phyloP scores from a whole-genome alignment of 768 basidiomycete species.

The Lepiota subincarnata region DNA sequence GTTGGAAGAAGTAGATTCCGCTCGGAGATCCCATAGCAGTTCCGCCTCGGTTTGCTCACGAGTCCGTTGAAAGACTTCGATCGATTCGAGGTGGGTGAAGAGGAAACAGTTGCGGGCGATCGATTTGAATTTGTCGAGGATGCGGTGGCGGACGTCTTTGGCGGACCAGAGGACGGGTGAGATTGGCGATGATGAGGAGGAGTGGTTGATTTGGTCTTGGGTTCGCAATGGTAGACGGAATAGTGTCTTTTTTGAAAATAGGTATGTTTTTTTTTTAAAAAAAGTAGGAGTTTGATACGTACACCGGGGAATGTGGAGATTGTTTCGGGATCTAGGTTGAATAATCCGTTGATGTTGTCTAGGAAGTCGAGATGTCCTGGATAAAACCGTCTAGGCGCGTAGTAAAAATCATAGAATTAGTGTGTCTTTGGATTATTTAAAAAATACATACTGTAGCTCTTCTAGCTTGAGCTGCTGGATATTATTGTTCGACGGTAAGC shows the following conservation, averaged over 20 bases:
- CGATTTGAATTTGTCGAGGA: not conserved
- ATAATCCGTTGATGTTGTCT: slow-evolving; percentile 27
- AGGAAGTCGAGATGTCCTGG: slow-evolving; percentile 37
- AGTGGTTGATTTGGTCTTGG: not conserved
- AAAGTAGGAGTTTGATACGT: not conserved
- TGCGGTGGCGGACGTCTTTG: not conserved
- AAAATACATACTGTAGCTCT: not conserved
- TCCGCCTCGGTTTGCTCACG: not conserved
- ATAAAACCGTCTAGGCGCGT: slow-evolving; percentile 28
- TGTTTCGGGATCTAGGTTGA: slow-evolving; percentile 22
- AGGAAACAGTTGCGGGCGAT: slow-evolving; percentile 5
- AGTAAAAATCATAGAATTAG: not conserved
- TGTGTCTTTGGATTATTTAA: no score
- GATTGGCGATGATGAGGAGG: no score
- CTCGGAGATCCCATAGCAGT: not conserved
- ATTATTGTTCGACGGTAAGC: slow-evolving; percentile 21
- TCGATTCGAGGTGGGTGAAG: slow-evolving; percentile 3
- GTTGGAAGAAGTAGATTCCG: not conserved
- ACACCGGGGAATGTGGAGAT: not conserved
- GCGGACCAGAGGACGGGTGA: not conserved
- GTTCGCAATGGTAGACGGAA: slow-evolving; percentile 3
- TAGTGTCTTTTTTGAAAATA: not conserved
- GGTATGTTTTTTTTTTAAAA: no score
- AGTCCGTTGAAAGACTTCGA: not conserved
- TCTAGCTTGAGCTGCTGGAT: slow-evolving; percentile 28